These are phyloP conservation scores for Daedaleopsis nitida DNA, from an alignment of 768 basidiomycete genomes.

Conservation along the genomic window DNA sequence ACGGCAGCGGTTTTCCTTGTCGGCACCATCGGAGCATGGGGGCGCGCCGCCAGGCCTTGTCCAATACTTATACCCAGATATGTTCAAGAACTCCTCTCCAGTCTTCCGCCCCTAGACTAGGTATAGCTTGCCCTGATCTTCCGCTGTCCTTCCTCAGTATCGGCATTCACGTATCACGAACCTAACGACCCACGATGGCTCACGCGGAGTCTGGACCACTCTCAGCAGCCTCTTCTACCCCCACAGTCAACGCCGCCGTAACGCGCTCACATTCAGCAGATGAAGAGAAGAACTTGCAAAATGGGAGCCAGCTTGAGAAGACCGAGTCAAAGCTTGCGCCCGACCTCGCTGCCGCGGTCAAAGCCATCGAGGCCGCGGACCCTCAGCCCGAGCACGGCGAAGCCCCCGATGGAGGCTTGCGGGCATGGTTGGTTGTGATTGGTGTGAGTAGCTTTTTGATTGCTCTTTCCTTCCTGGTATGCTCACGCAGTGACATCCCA, in stretches of 20 bases:
- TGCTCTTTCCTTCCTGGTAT: constrained; percentile 3
- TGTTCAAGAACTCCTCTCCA: too few species aligned
- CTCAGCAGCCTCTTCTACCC: background rate
- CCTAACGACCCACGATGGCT: background rate
- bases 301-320: background rate
- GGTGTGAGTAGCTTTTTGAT: constrained; percentile 35
- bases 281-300: constrained; percentile 1
- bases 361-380: constrained; percentile 2
- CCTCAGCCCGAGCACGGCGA: constrained; percentile 19
- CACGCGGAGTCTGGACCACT: background rate
- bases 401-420: constrained; percentile 46
- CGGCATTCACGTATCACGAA: background rate
- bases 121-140: too few species aligned
- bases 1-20: too few species aligned
- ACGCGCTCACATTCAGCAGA: constrained; percentile 4
- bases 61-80: too few species aligned
- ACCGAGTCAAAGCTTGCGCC: background rate
- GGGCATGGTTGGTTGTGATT: constrained; percentile 44
- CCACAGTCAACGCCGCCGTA: background rate
- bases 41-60: background rate
- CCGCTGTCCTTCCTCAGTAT: too few species aligned
- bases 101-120: too few species aligned
- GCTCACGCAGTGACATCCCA: background rate
- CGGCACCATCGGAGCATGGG: too few species aligned
- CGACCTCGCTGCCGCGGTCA: background rate